A percentile compares a stretch with the other conserved stretches of the same genome.
phyloP scores from a whole-genome alignment of 768 basidiomycete species.

The Mrakia gelida region DNA sequence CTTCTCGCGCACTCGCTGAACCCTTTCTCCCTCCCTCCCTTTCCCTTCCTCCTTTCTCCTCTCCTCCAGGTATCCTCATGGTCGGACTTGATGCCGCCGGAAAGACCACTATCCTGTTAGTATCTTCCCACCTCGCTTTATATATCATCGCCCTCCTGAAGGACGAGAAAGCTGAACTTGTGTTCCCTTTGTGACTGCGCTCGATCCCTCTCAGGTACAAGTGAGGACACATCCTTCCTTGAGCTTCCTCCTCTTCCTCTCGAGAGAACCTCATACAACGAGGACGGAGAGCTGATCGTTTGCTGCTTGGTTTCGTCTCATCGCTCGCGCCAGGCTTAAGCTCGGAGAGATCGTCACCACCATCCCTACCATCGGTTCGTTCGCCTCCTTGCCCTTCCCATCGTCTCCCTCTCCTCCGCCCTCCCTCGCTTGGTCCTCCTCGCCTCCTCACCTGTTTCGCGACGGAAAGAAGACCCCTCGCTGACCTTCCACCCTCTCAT shows the following conservation, averaged over 20 bases:
- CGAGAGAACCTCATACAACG: too few species aligned
- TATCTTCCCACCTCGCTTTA: background rate
- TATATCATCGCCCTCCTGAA: background rate
- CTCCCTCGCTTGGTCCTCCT: background rate
- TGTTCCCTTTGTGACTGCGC: conserved; percentile 2
- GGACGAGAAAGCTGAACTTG: background rate
- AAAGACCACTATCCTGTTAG: conserved; percentile 81
- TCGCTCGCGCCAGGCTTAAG: conserved; percentile 70
- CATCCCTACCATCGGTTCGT: conserved; percentile 92
- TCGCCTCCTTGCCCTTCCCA: background rate
- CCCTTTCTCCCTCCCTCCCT: conserved; percentile 55
- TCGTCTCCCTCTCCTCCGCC: background rate
- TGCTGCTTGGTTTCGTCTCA: background rate
- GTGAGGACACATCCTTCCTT: conserved; percentile 12
- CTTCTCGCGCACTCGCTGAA: conserved; percentile 89
- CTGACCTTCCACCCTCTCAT: background rate
- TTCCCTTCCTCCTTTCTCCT: conserved; percentile 23
- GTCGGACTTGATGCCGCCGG: conserved; percentile 96
- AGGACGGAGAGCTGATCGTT: background rate
- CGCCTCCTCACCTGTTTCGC: background rate
- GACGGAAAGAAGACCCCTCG: background rate
- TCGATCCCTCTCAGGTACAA: conserved; percentile 26
- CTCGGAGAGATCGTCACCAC: conserved; percentile 99
- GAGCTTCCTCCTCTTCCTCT: background rate
- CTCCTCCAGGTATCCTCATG: conserved; percentile 85